Evolutionary conservation across 306 rosid species (phyloP).

Genomic region (Cucumis melo): DNA sequence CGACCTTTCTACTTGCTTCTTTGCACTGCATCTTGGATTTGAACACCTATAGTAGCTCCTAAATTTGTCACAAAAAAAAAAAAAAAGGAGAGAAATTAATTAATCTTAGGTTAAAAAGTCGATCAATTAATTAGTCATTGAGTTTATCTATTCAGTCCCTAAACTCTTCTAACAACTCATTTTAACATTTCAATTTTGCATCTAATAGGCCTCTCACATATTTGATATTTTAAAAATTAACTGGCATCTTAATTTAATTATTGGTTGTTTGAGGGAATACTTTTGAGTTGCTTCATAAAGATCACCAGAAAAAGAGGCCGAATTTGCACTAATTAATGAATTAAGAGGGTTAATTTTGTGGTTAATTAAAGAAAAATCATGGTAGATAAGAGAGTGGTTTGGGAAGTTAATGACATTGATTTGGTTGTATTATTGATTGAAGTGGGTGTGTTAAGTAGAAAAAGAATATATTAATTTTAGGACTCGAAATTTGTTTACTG

Average conservation of each 20-base stretch:
- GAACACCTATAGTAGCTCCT: slow-evolving; percentile 91
- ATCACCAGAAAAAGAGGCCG: neutral
- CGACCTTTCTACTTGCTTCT: slow-evolving; percentile 89
- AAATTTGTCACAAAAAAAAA: slow-evolving; percentile 3
- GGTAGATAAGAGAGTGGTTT: slow-evolving; percentile 11
- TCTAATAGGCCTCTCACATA: too few species aligned
- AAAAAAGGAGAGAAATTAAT: neutral
- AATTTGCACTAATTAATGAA: neutral
- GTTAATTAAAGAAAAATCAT: neutral
- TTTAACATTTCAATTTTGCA: too few species aligned
- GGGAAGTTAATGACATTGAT: neutral
- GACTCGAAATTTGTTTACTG: neutral
- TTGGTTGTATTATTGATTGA: neutral
- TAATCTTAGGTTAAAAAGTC: neutral
- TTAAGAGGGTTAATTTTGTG: neutral
- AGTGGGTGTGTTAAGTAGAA: neutral
- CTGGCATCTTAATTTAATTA: too few species aligned
- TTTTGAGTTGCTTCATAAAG: neutral
- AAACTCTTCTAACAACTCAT: too few species aligned
- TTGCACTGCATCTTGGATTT: slow-evolving; percentile 82
- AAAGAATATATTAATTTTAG: neutral
- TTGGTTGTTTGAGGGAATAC: too few species aligned
- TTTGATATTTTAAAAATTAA: too few species aligned
- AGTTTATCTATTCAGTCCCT: too few species aligned
- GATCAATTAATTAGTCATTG: too few species aligned